These are phyloP conservation scores for Sphagnum magellanicum DNA, from an alignment of 228 moss, liverwort and hornwort species.

Conservation along the genomic window DNA sequence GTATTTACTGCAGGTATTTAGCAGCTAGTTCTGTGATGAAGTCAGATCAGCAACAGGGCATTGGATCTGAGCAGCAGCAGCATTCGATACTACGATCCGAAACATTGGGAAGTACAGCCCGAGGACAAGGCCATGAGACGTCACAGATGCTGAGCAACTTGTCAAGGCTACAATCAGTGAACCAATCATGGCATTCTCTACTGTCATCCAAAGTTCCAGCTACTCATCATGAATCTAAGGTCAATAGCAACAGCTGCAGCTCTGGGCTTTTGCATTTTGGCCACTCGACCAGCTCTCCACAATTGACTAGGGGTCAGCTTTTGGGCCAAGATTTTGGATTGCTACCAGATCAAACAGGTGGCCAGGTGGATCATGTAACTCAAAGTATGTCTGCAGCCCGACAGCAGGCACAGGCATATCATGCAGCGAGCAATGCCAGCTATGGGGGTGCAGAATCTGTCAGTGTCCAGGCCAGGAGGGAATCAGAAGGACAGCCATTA, in stretches of 20 bases:
- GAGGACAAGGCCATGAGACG: slow-evolving; percentile 79
- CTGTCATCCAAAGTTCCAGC: slow-evolving; percentile 77
- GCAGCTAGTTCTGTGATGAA: slow-evolving; percentile 90
- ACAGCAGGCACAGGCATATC: slow-evolving; percentile 34
- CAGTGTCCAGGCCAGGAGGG: slow-evolving; percentile 71
- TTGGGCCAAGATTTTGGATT: slow-evolving; percentile 91
- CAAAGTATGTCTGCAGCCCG: slow-evolving; percentile 44
- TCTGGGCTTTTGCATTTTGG: slow-evolving; percentile 59
- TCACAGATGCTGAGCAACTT: slow-evolving; percentile 71
- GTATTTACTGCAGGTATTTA: background rate
- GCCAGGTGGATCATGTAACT: slow-evolving; percentile 15
- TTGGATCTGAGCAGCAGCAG: slow-evolving; percentile 87
- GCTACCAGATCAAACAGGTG: slow-evolving; percentile 38
- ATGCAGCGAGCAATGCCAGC: slow-evolving; percentile 20
- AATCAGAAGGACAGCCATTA: slow-evolving; percentile 89
- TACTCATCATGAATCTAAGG: slow-evolving; percentile 50
- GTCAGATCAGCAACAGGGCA: slow-evolving; percentile 79
- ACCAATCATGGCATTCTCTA: slow-evolving; percentile 66
- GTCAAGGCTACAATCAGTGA: slow-evolving; percentile 69
- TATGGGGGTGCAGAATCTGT: slow-evolving; percentile 53
- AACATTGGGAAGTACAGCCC: slow-evolving; percentile 72
- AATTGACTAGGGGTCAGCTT: slow-evolving; percentile 60
- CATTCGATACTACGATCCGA: slow-evolving; percentile 67
- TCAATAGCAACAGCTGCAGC: slow-evolving; percentile 26
- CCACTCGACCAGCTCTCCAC: slow-evolving; percentile 42